Evolutionary conservation across 805 yeast genomes (phyloP), one percentile per base, ranked within the genome.

Genomic region (Wickerhamiella kazuoi): DNA sequence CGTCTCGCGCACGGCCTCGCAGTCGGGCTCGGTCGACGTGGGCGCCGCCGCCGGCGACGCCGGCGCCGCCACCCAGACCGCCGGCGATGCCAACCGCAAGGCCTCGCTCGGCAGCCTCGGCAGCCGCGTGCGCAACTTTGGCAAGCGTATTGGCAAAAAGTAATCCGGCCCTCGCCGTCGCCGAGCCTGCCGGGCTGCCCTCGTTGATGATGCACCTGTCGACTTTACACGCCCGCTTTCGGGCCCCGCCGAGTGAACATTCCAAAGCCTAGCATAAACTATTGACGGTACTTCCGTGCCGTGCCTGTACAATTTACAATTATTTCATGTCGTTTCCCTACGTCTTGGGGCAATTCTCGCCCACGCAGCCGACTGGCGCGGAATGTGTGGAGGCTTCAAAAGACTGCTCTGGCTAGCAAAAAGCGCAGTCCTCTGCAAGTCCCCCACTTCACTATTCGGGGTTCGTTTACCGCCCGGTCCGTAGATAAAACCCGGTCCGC

Each of bases 1-100:
- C 13, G 28, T 15, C 19, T 9, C 30, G 13, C 41, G 37, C 37
- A 28, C 29, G 14, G 34, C 32, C 34, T 13, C 37, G 26, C 26
- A 11, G 26, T 23, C 26, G 9, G 26, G 26, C 26, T 23, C 26
- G 26, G 9, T 23, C 9, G 26, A 6, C 26, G 26, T 6, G 26
- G 6, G 9, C 9, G 11, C 11, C n/a, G 29, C 33, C 16, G 41
- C 37, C 20, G 41, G 34, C 13, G 21, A 21, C 34, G 18, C 33
- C 34, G 29, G 34, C 36, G 33, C 21, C 32, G 17, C 5, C 31
- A 15, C 17, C 15, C 15, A 15, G 15, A 6, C 31, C n/a, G 17
- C 31, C 7, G 17, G 17, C n/a, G 5, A 8, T 14, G 17, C 15
- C 31, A 15, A 7, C 31, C 31, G 31, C 17, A 23, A 23, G 26